These are phyloP conservation scores for Hirsutella minnesotensis DNA, from an alignment of 2,329 filamentous ascomycete genomes.

Conservation along the genomic window DNA sequence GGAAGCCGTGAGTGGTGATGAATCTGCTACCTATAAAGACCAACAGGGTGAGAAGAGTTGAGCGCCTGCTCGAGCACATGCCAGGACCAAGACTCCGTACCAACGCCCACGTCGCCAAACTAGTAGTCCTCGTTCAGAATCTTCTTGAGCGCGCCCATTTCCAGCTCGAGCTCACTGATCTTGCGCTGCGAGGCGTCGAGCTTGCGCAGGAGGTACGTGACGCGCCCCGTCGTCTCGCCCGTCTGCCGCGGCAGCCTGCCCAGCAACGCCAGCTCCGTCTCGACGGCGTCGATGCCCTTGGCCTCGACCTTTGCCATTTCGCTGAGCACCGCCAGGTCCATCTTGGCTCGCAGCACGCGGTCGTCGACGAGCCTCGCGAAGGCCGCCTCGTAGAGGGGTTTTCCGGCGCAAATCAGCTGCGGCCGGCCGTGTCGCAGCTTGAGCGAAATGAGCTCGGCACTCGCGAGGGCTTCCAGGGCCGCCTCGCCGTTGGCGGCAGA, in stretches of 20 bases:
- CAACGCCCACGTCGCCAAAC: too few relatives aligned
- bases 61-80: too few relatives aligned
- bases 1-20: too few relatives aligned
- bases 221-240: constrained; percentile 50
- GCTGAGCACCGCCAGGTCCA: constrained; percentile 59
- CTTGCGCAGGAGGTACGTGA: constrained; percentile 64
- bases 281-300: constrained; percentile 64
- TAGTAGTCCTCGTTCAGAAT: constrained; percentile 27
- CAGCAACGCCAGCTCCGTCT: constrained; percentile 64
- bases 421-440: constrained; percentile 65
- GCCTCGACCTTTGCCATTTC: constrained; percentile 63
- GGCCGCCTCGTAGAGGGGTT: constrained; percentile 75
- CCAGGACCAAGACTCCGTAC: too few relatives aligned
- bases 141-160: constrained; percentile 63
- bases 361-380: constrained; percentile 65
- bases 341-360: constrained; percentile 56
- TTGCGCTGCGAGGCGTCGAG: constrained; percentile 62
- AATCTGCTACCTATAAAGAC: too few relatives aligned
- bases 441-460: constrained; percentile 76
- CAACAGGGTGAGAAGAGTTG: too few relatives aligned
- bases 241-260: constrained; percentile 60
- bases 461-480: constrained; percentile 68
- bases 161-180: constrained; percentile 60
- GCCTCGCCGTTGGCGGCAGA: constrained; percentile 52
- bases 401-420: constrained; percentile 63